These are phyloP conservation scores for Eucalyptus coolabah DNA, from an alignment of 345 rosid genomes.

Conservation along the genomic window DNA sequence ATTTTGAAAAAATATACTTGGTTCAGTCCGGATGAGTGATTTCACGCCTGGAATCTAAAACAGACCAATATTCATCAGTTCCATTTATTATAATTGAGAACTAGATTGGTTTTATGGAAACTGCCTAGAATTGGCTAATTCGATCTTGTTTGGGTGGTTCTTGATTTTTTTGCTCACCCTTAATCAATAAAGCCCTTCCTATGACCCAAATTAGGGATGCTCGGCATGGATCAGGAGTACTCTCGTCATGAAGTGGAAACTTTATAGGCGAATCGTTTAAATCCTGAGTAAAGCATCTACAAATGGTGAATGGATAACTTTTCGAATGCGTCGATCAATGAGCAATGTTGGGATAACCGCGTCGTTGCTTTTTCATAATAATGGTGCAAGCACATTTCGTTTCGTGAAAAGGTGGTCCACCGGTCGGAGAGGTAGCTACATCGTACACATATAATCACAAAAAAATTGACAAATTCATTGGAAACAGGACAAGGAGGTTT, in stretches of 20 bases:
- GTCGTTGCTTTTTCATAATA: neutral
- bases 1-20: too few relatives aligned
- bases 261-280: neutral
- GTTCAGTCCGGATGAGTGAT: fast-evolving
- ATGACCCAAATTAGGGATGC: neutral
- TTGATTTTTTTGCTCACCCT: too few relatives aligned
- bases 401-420: neutral
- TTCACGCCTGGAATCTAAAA: fast-evolving
- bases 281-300: neutral
- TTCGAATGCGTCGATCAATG: neutral
- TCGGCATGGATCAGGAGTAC: neutral
- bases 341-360: neutral
- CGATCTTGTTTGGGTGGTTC: too few relatives aligned
- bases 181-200: neutral
- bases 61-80: too few relatives aligned
- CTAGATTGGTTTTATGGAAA: too few relatives aligned
- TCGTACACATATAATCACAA: neutral
- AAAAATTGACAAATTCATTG: neutral
- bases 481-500: neutral
- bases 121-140: fast-evolving
- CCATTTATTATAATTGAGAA: too few relatives aligned
- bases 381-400: neutral
- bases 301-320: neutral
- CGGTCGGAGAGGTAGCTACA: neutral
- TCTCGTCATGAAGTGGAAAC: neutral